Evolutionary conservation across 2,329 filamentous ascomycete species (phyloP).

Genomic region (Drechslerella coelobrocha): DNA sequence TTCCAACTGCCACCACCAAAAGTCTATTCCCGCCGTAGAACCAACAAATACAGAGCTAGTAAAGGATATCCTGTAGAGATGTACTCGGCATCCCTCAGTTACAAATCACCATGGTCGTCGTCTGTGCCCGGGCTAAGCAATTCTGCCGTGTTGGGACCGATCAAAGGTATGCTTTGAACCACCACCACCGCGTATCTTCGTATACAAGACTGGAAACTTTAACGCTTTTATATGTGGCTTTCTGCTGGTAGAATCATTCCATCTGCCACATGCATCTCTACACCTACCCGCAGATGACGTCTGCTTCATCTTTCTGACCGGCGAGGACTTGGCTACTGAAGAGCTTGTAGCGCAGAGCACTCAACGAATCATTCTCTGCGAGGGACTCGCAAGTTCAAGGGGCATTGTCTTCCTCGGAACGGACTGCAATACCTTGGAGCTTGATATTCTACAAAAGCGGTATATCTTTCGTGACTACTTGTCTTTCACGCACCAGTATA

Average conservation of each 20-base stretch:
- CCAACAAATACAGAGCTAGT: neutral
- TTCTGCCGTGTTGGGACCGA: slow-evolving; percentile 10
- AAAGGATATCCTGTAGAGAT: slow-evolving; percentile 3
- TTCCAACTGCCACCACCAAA: neutral
- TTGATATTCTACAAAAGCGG: slow-evolving; percentile 4
- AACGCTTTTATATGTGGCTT: too few relatives aligned
- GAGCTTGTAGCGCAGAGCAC: slow-evolving; percentile 14
- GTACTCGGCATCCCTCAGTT: slow-evolving; percentile 35
- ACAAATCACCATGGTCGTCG: slow-evolving; percentile 30
- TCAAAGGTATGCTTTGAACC: slow-evolving; percentile 16
- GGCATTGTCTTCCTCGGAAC: slow-evolving; percentile 24
- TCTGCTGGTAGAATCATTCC: slow-evolving; percentile 30
- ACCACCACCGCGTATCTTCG: too few relatives aligned
- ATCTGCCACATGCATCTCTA: slow-evolving; percentile 29
- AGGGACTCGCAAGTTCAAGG: slow-evolving; percentile 15
- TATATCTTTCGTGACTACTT: neutral
- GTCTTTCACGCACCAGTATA: neutral
- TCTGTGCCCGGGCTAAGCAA: slow-evolving; percentile 10
- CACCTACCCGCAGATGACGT: slow-evolving; percentile 28
- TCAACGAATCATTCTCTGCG: slow-evolving; percentile 18
- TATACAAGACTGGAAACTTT: neutral
- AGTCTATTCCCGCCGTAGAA: too few relatives aligned
- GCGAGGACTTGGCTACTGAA: slow-evolving; percentile 20
- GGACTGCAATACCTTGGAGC: neutral
- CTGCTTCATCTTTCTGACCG: slow-evolving; percentile 34